Conservation (phyloP, 2,329 filamentous ascomycete species). For the Fusarium equiseti region DNA sequence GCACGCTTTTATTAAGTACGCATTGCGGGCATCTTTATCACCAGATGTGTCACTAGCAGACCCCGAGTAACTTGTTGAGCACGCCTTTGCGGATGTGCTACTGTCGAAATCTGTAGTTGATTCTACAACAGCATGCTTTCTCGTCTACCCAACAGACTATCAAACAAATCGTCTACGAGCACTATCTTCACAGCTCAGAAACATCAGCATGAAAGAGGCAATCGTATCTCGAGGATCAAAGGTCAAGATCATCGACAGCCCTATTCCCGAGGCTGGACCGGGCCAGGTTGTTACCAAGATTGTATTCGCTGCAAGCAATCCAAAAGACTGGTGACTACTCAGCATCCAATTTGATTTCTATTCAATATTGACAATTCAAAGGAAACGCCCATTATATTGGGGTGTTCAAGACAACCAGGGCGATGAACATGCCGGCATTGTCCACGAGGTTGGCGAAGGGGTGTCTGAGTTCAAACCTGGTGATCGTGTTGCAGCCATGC, state of each 20-base stretch:
- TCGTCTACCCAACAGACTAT: neutral
- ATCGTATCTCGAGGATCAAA: constrained; percentile 19
- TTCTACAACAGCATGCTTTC: constrained; percentile 4
- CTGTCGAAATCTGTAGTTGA: neutral
- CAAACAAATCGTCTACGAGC: neutral
- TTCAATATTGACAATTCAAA: rapidly evolving
- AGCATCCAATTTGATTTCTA: rapidly evolving
- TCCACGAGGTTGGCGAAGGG: constrained; percentile 14
- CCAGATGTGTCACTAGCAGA: too few relatives aligned
- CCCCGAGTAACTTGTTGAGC: too few relatives aligned
- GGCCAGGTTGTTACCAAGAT: constrained; percentile 27
- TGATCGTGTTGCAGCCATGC: constrained; percentile 34
- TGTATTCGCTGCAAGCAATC: constrained; percentile 19
- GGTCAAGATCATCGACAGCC: constrained; percentile 18
- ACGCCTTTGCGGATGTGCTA: neutral
- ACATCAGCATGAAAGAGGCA: constrained; percentile 25
- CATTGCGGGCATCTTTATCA: too few relatives aligned
- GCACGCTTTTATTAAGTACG: too few relatives aligned
- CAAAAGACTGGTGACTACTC: constrained; percentile 25
- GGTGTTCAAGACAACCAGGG: constrained; percentile 25
- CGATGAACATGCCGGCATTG: constrained; percentile 24
- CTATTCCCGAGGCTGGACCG: constrained; percentile 10
- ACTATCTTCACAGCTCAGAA: constrained; percentile 13
- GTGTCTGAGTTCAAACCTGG: constrained; percentile 27
- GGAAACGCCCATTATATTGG: constrained; percentile 36